These are phyloP conservation scores for Talaromyces proteolyticus DNA, from an alignment of 495 filamentous ascomycete genomes.

Conservation along the genomic window DNA sequence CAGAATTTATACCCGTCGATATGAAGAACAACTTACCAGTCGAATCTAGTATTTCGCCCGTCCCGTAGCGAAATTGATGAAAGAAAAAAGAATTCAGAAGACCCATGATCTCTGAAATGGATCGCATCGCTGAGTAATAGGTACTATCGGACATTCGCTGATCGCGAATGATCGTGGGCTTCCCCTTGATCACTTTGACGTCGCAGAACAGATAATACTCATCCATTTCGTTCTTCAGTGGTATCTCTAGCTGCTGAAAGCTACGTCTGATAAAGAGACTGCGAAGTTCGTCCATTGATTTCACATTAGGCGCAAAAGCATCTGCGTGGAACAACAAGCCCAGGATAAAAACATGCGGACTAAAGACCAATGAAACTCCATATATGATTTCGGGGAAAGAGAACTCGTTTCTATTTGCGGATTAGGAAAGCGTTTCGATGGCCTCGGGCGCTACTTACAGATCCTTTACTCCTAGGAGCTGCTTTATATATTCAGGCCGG, in stretches of 20 bases:
- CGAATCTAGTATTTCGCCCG: too few species aligned
- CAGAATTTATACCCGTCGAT: too few species aligned
- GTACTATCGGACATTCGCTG: conserved; percentile 2
- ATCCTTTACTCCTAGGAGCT: conserved; percentile 12
- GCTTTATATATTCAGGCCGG: conserved; percentile 12
- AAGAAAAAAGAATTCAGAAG: too few species aligned
- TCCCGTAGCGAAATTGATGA: too few species aligned
- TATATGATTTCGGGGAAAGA: conserved; percentile 20
- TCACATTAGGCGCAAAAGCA: conserved; percentile 13
- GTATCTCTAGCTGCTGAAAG: conserved; percentile 15
- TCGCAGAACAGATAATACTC: conserved; percentile 19
- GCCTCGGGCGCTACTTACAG: conserved; percentile 7
- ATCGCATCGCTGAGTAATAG: too few species aligned
- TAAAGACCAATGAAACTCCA: conserved; percentile 18
- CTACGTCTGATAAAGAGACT: conserved; percentile 10
- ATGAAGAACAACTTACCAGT: too few species aligned
- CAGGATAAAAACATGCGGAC: conserved; percentile 17
- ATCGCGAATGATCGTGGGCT: conserved; percentile 4
- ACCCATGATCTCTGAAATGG: too few species aligned
- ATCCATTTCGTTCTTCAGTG: conserved; percentile 13
- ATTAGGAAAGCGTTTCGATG: not conserved
- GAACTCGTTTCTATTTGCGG: conserved; percentile 13
- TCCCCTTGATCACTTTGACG: conserved; percentile 8
- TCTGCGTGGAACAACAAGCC: conserved; percentile 15
- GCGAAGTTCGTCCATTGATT: conserved; percentile 17